Percentiles rank a stretch among this genome's conserved stretches.
These are phyloP conservation scores for Hyphopichia burtonii DNA, from an alignment of 1,139 yeast species.

Conservation along the genomic window DNA sequence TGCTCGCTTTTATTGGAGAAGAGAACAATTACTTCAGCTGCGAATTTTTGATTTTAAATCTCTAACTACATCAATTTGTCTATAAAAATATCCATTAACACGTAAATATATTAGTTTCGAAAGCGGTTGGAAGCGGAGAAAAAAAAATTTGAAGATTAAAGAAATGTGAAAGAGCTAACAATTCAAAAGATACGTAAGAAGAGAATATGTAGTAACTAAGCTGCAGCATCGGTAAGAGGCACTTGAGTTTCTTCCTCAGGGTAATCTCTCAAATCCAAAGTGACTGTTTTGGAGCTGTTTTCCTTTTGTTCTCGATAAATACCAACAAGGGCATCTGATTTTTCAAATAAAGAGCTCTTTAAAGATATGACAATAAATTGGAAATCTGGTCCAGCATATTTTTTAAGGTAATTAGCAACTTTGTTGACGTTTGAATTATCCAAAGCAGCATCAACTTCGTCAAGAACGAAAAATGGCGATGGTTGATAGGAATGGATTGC, in stretches of 20 bases:
- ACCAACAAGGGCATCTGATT: constrained; percentile 89
- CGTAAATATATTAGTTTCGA: no score
- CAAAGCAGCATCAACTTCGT: constrained; percentile 96
- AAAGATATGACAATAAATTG: constrained; percentile 94
- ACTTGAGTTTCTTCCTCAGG: constrained; percentile 36
- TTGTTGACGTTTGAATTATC: constrained; percentile 85
- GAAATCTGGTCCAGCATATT: constrained; percentile 73
- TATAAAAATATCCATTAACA: no score
- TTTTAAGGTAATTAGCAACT: constrained; percentile 79
- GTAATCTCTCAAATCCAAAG: constrained; percentile 69
- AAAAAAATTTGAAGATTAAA: no score
- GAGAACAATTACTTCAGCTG: background rate
- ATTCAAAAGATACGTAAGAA: no score
- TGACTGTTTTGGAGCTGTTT: constrained; percentile 74
- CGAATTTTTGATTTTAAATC: background rate
- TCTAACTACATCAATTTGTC: no score
- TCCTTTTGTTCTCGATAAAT: constrained; percentile 82
- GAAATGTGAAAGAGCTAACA: no score
- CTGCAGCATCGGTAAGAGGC: background rate
- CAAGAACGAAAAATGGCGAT: constrained; percentile 92
- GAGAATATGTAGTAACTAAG: no score
- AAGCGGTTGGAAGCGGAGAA: no score
- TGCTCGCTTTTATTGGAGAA: background rate
- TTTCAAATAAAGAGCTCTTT: constrained; percentile 83
- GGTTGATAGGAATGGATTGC: constrained; percentile 92